Base-by-base conservation (phyloP, 2,329 filamentous ascomycete species). In the Colletotrichum agaves region DNA sequence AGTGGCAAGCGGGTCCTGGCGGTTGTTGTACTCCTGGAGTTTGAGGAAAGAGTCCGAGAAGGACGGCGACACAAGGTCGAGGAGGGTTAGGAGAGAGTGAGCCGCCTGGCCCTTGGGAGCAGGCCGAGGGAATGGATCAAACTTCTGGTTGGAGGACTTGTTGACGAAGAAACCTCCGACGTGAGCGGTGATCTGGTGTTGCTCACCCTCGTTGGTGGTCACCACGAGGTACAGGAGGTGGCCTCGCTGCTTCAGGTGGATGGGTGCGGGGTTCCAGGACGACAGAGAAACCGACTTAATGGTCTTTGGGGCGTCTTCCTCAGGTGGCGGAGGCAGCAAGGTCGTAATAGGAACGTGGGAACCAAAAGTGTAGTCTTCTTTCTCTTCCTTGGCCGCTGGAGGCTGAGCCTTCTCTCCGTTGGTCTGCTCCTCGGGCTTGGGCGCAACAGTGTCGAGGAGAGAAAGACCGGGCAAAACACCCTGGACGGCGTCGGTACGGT, bases 101-200 rank as follows among this genome's bases (percentile, higher is more conserved):
- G 94, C 90, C 17, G 89, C 87, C 73, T 88, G 86, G 41, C 88
- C 89, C 82, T 97, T 98, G 27, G 94, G 92, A 15, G 91, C 86
- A 39, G 89, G 85, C 71, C 92, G 89, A 6, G 94, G 94, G 72
- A 89, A 90, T 10, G 96, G 96, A 78, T 98, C 96, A 75, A 99
- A 99, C 81, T 96, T 98, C 81, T 88, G 88, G 80, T 96, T 98
- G 61, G 93, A 96, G 33, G 93, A 98, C 80, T 94, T 97, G 86
- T 97, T 99, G 75, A 98, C 92, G 78, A 91, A 99, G 84, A 99
- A 99, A 19, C 96, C 96, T 13, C 94, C 94, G 57, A 97, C 92
- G 74, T 98, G 93, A 13, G 93, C 89, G 10, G 97, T 99, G 75
- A 99, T 91, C 79, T 98, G 94, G 79, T 92, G 90, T 78, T 97